Evolutionary conservation across 2,329 filamentous ascomycete genomes (phyloP), one percentile per base, ranked within the genome.

Genomic region (Chrysoporthe austroafricana): DNA sequence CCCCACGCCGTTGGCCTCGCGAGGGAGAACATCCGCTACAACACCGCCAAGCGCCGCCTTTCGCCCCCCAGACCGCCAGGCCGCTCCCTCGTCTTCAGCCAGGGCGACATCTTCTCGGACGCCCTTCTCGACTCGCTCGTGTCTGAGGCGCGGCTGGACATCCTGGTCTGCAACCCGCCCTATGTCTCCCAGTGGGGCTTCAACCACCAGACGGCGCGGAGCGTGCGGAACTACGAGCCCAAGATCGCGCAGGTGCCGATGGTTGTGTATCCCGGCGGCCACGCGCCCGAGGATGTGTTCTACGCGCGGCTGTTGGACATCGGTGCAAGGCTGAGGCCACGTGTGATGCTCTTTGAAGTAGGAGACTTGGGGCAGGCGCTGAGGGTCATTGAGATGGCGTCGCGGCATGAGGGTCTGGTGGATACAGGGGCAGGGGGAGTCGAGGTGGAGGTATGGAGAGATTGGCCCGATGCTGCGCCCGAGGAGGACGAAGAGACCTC

Each of bases 121-220:
- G 74, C 67, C 16, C 13, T 67, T 5, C 21, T 46, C 42, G 42
- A 18, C 21, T 34, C 42, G 2, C 44, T 62, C 32, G 14, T 7
- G 8, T 16, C 13, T 5, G 34, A 13, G 5, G 16, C 34, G 9
- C 9, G 18, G 21, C 43, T 77, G 74, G 89, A 96, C 70, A 79
- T 98, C 4, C 79, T 99, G 1, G 86, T 96, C 46, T 91, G 91
- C 1, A 99, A 99, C 74, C 96, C 96, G 18, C 96, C 96, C 0
- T 98, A 98, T 76, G 90, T 98, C 62, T 96, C 94, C 1, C 80
- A 83, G 0, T 72, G 76, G 50, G 86, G 86, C 8, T 94, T 92
- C 73, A 78, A 83, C 50, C 84, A 79, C 50, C 86, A 87, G 21
- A 94, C 91, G 1, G 82, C 85, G 1, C 86, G 89, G 36, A 95